Evolutionary conservation across 768 basidiomycete genomes (phyloP).

Genomic region (Boletus coccyginus): DNA sequence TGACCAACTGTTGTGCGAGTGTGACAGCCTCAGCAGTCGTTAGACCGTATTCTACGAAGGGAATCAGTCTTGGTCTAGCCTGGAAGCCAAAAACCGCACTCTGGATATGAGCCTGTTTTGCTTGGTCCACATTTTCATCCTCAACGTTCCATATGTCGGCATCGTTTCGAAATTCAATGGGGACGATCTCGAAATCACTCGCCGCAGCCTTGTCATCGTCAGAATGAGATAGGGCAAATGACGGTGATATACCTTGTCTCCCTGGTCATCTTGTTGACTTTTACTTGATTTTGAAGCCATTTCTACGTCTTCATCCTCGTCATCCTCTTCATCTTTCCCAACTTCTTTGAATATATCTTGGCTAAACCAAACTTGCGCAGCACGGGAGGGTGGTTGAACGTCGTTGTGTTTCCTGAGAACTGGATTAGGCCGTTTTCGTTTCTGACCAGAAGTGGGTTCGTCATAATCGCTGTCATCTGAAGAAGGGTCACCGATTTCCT

Average conservation of each 20-base stretch:
- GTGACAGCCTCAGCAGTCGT: slow-evolving; percentile 88
- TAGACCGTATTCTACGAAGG: slow-evolving; percentile 66
- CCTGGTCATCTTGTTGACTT: slow-evolving; percentile 29
- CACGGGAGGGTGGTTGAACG: slow-evolving; percentile 44
- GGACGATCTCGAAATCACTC: slow-evolving; percentile 72
- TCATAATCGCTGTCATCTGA: slow-evolving; percentile 52
- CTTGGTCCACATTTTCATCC: slow-evolving; percentile 69
- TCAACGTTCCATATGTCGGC: slow-evolving; percentile 79
- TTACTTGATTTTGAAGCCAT: slow-evolving; percentile 30
- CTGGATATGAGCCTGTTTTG: slow-evolving; percentile 59
- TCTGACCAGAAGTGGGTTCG: slow-evolving; percentile 31
- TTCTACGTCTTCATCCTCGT: slow-evolving; percentile 23
- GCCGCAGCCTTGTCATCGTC: slow-evolving; percentile 18
- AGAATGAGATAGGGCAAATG: slow-evolving; percentile 2
- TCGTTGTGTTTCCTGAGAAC: slow-evolving; percentile 36
- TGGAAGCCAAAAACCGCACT: slow-evolving; percentile 44
- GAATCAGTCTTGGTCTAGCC: slow-evolving; percentile 1
- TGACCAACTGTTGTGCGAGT: slow-evolving; percentile 87
- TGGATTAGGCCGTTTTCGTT: slow-evolving; percentile 39
- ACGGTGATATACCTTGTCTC: slow-evolving; percentile 24
- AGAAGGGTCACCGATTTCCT: slow-evolving; percentile 46
- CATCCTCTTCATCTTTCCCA: slow-evolving; percentile 35
- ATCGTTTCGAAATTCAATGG: slow-evolving; percentile 55
- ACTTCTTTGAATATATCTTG: slow-evolving; percentile 79
- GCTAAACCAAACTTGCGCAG: slow-evolving; percentile 91